Evolutionary conservation across 805 yeast species (phyloP), one percentile per base, ranked within the genome.

Genomic region (Saccharomycopsis fibuligera): DNA sequence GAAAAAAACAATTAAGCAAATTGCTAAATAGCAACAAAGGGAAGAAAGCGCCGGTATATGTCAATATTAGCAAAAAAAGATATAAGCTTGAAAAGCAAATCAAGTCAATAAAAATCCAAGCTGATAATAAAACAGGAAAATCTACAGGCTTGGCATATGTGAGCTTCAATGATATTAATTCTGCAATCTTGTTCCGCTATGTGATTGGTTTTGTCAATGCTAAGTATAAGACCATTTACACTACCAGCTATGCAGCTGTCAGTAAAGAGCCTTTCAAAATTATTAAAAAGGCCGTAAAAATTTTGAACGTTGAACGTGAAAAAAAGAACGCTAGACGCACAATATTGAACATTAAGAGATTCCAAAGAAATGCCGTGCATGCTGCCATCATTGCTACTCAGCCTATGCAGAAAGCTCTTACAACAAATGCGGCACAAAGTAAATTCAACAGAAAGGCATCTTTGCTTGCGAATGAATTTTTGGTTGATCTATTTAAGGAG

Each of bases 121-220:
- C 17, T 9, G 35, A 22, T 10, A 21, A 16, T 4, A 14, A 35
- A 10, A 41, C 10, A 17, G 45, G 45, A 14, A 29, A 31, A 12
- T 41, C 45, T 12, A 5, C 45, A 17, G 45, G 36, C 9, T 41
- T 41, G 23, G 16, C 23, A 21, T 41, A 41, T 31, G 21, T 41
- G 14, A 36, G 27, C 5, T 41, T 41, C 45, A 41, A 31, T n/a
- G 43, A 40, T 14, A n/a, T 21, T 19, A 17, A 27, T 24, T 24
- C 43, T 23, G 23, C 43, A 6, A 40, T 27, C 8, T 40, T 40
- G 30, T 40, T 40, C 31, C 8, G 12, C 8, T 12, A 27, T 12
- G 12, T 12, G 10, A 8, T 27, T 27, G 12, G 12, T 8, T 27
- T 27, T 27, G 31, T 27, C 31, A 27, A 27, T 27, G 31, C 8